Percentiles rank a stretch among this genome's conserved stretches.
phyloP scores from a whole-genome alignment of 768 basidiomycete genomes.

The Suillus luteus region DNA sequence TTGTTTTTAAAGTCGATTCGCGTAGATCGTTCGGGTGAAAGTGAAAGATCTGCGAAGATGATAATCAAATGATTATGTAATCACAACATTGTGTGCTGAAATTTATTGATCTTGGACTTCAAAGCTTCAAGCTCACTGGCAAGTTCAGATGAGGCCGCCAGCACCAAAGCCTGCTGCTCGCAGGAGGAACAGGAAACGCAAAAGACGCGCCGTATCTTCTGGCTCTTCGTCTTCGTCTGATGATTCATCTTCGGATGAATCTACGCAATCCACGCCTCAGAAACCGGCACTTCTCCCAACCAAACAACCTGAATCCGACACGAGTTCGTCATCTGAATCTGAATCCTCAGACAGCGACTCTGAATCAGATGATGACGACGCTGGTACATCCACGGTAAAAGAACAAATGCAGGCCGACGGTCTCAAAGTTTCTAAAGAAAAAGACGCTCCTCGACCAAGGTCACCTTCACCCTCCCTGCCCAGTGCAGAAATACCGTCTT shows the following conservation, averaged over 20 bases:
- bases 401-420: slow-evolving; percentile 1
- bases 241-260: slow-evolving; percentile 23
- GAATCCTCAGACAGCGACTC: slow-evolving; percentile 22
- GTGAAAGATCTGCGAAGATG: slow-evolving; percentile 5
- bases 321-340: slow-evolving; percentile 18
- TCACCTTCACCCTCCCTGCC: slow-evolving; percentile 28
- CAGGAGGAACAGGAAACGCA: slow-evolving; percentile 55
- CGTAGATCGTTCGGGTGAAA: neutral
- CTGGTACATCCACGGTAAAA: slow-evolving; percentile 4
- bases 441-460: slow-evolving; percentile 15
- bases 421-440: slow-evolving; percentile 6
- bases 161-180: slow-evolving; percentile 36
- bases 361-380: slow-evolving; percentile 14
- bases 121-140: neutral
- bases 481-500: slow-evolving; percentile 50
- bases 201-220: slow-evolving; percentile 49
- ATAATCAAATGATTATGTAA: slow-evolving; percentile 5
- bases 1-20: slow-evolving; percentile 9
- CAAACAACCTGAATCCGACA: slow-evolving; percentile 15
- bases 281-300: slow-evolving; percentile 2
- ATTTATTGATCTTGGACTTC: neutral
- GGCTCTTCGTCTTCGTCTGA: slow-evolving; percentile 45
- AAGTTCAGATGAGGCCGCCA: slow-evolving; percentile 27
- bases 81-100: neutral
- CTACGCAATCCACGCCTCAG: slow-evolving; percentile 10